Evolutionary conservation across 371 early-diverging fungal genomes (phyloP).

Genomic region (Rhizopus arrhizus): DNA sequence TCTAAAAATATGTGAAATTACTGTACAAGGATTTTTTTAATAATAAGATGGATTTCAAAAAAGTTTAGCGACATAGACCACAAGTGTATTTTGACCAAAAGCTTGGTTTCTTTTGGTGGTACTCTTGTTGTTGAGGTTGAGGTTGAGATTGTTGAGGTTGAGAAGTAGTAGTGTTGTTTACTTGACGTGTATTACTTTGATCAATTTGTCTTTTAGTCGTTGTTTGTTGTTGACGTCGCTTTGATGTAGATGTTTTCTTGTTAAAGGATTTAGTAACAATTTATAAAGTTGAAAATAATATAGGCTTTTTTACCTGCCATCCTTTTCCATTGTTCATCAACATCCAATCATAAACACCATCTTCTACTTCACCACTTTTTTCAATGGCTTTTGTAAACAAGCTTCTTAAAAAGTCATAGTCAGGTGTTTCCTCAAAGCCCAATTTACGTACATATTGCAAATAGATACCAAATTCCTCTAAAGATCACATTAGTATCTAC

Average conservation of each 20-base stretch:
- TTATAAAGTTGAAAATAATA: neutral
- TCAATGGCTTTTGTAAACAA: slow-evolving; percentile 81
- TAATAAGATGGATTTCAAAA: neutral
- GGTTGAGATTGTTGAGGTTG: neutral
- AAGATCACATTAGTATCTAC: neutral
- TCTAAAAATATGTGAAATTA: too few species aligned
- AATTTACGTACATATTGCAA: slow-evolving; percentile 85
- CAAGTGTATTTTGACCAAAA: slow-evolving; percentile 19
- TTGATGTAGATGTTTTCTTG: slow-evolving; percentile 5
- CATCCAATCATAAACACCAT: slow-evolving; percentile 95
- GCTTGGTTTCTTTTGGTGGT: slow-evolving; percentile 5
- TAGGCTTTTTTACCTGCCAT: slow-evolving; percentile 26
- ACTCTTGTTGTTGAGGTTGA: neutral
- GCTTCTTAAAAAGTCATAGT: slow-evolving; percentile 78
- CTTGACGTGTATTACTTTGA: slow-evolving; percentile 7
- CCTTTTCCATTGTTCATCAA: slow-evolving; percentile 59
- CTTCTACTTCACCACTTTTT: slow-evolving; percentile 72
- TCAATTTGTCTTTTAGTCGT: slow-evolving; percentile 17
- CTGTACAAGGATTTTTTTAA: too few species aligned
- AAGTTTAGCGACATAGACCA: slow-evolving; percentile 19
- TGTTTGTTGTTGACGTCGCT: slow-evolving; percentile 14
- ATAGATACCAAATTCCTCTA: slow-evolving; percentile 80
- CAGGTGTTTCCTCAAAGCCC: slow-evolving; percentile 34
- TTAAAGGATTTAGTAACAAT: too few species aligned
- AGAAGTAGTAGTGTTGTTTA: slow-evolving; percentile 8